These are phyloP conservation scores for Diaporthe sp. DNA, from an alignment of 2,329 filamentous ascomycete species.

Conservation along the genomic window DNA sequence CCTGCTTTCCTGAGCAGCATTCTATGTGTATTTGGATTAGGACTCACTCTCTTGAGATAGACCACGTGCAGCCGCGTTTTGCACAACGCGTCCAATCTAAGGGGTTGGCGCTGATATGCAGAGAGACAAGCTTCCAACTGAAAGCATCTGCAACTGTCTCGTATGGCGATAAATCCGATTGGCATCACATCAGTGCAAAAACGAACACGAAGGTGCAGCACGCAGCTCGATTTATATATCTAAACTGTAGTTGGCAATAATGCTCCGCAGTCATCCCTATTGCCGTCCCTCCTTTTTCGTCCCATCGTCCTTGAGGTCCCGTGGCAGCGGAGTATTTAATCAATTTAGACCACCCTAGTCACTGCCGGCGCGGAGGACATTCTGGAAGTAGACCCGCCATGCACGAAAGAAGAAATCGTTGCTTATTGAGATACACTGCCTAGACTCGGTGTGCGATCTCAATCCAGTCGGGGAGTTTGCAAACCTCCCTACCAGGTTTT, in stretches of 20 bases:
- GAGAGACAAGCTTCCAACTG: neutral
- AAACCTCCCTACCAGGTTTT: neutral
- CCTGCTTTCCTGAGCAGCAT: neutral
- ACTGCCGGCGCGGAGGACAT: conserved; percentile 19
- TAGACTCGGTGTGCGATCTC: neutral
- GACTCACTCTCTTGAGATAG: neutral
- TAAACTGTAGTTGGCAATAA: neutral
- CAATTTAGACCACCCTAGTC: conserved; percentile 7
- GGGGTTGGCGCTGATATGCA: neutral
- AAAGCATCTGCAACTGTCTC: neutral
- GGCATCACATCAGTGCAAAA: too few relatives aligned
- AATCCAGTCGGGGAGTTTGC: neutral
- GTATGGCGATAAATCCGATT: neutral
- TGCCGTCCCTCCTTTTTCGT: conserved; percentile 4
- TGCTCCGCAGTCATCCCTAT: neutral
- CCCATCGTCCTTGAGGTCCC: neutral
- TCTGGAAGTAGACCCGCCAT: neutral
- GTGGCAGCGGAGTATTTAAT: conserved; percentile 27
- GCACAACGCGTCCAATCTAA: neutral
- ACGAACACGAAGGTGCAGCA: neutral
- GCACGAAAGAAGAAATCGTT: conserved; percentile 15
- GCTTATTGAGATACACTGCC: neutral
- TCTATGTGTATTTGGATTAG: rapidly evolving
- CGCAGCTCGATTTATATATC: neutral
- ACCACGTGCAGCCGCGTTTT: neutral